Evolutionary conservation across 306 rosid genomes (phyloP), one percentile per base, ranked within the genome.

Genomic region (Neltuma alba): DNA sequence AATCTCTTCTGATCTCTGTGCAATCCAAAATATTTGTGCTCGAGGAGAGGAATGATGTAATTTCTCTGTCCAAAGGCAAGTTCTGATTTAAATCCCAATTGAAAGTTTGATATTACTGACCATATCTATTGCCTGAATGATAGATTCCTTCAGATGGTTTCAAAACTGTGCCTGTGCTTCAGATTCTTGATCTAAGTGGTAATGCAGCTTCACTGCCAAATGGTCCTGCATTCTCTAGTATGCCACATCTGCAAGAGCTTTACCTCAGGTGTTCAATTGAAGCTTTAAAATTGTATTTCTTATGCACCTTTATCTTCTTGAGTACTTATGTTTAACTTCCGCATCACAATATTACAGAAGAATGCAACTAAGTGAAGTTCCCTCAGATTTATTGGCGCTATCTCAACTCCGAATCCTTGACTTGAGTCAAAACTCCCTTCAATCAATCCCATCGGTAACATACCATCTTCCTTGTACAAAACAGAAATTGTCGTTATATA

Each of bases 371-470:
- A 66, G 36, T 14, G 96, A 92, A 85, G 85, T 91, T 38, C 97
- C 97, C 57, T 80, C 89, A 8, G 94, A 89, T 84, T 82, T 94
- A 86, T 83, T 89, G 86, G 74, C 81, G 83, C 84, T 94, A 80
- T 87, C 77, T 81, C 87, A 87, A 44, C 79, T 94, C 79, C 85
- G 76, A 83, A 87, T 89, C 82, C 97, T 94, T 70, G 91, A 87
- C 89, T 79, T 92, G 79, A 88, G 97, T 91, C 97, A 91, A 89
- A 94, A 94, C 84, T 89, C 95, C 81, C 86, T 94, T 83, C 97
- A 83, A 78, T 84, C 85, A 3, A 68, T 94, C 84, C 93, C 99
- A 81, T 84, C 52, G 97, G 98, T 94, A 94, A 87, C 28, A 3
- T 55, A 37, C 67, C 36, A 42, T 70, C 71, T 60, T 74, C 36